Evolutionary conservation across 2,329 filamentous ascomycete genomes (phyloP).

Genomic region (Didymella exigua): DNA sequence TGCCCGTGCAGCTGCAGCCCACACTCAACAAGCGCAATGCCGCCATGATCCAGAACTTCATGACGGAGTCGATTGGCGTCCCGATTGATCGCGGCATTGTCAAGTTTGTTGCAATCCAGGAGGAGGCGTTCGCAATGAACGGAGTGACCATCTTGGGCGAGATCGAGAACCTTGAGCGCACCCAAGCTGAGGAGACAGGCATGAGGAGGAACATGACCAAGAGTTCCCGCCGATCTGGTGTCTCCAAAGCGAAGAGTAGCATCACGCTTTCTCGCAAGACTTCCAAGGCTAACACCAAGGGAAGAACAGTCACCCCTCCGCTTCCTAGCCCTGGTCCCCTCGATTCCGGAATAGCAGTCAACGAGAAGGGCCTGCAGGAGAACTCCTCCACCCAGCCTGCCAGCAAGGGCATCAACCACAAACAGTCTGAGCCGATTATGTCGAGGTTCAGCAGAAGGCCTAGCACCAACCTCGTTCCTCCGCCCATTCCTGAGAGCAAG

Average conservation of each 20-base stretch:
- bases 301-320: conserved; percentile 39
- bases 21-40: conserved; percentile 82
- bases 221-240: conserved; percentile 41
- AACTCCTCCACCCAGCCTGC: conserved; percentile 21
- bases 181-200: conserved; percentile 50
- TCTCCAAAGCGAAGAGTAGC: conserved; percentile 47
- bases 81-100: conserved; percentile 70
- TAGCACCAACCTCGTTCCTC: conserved; percentile 28
- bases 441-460: conserved; percentile 28
- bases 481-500: conserved; percentile 40
- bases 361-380: conserved; percentile 33
- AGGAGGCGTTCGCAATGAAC: conserved; percentile 74
- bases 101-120: conserved; percentile 70
- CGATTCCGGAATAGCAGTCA: conserved; percentile 44
- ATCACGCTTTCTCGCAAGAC: conserved; percentile 43
- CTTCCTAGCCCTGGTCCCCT: conserved; percentile 43
- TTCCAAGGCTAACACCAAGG: conserved; percentile 36
- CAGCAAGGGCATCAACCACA: conserved; percentile 29
- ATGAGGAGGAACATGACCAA: conserved; percentile 51
- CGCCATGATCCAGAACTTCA: conserved; percentile 74
- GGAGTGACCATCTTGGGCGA: conserved; percentile 73
- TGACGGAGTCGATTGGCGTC: conserved; percentile 74
- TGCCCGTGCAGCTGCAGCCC: conserved; percentile 71
- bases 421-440: conserved; percentile 33
- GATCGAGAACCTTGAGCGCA: conserved; percentile 63